Percentiles rank a stretch among this genome's conserved stretches.
phyloP scores from a whole-genome alignment of 2,329 filamentous ascomycete species.

The Fusarium sp. region DNA sequence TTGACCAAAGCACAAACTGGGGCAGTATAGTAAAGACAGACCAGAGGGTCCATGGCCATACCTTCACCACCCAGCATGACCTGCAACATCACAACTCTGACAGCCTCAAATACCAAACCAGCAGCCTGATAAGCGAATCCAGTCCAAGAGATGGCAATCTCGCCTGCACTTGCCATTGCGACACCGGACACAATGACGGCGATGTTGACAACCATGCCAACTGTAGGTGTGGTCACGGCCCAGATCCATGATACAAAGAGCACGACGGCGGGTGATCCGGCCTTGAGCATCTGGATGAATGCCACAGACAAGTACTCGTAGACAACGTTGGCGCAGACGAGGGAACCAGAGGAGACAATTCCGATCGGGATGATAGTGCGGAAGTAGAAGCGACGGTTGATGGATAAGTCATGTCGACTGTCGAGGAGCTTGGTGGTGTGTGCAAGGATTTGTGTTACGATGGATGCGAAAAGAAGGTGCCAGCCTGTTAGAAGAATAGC shows the following conservation, averaged over 20 bases:
- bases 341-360: constrained; percentile 5
- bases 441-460: constrained; percentile 31
- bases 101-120: constrained; percentile 21
- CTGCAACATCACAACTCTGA: constrained; percentile 28
- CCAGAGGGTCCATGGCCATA: constrained; percentile 29
- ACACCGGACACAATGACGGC: constrained; percentile 3
- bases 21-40: constrained; percentile 29
- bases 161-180: constrained; percentile 3
- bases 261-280: constrained; percentile 6
- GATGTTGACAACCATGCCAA: constrained; percentile 4
- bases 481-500: constrained; percentile 25
- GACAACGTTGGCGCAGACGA: constrained; percentile 21
- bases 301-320: constrained; percentile 19
- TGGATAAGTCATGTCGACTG: constrained; percentile 19
- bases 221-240: constrained; percentile 1
- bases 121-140: constrained; percentile 11
- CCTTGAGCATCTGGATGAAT: constrained; percentile 24
- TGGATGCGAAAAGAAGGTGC: constrained; percentile 31
- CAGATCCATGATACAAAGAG: constrained; percentile 13
- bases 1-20: constrained; percentile 18
- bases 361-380: constrained; percentile 11
- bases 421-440: constrained; percentile 27
- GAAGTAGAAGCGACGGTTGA: constrained; percentile 17
- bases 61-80: constrained; percentile 30
- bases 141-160: constrained; percentile 6